Conservation (phyloP, 1,284 basidiomycete genomes). For the Volvariella volvacea region DNA sequence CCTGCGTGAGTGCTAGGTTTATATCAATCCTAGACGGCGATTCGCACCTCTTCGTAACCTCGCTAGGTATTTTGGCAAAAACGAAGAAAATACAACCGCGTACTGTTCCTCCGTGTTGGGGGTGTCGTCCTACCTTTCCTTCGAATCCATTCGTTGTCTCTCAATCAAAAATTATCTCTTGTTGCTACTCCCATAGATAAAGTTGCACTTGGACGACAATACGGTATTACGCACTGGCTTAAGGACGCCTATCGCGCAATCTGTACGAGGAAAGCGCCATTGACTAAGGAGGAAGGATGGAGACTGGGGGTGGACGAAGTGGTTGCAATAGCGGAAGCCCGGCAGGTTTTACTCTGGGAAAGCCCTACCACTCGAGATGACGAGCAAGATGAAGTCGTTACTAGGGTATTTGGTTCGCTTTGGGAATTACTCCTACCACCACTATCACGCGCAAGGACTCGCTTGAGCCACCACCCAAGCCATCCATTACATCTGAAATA, state of each 20-base stretch:
- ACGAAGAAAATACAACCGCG: constrained; percentile 20
- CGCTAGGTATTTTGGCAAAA: constrained; percentile 20
- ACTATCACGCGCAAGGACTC: too few relatives aligned
- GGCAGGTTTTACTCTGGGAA: too few relatives aligned
- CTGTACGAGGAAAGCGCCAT: constrained; percentile 2
- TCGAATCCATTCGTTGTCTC: constrained; percentile 7
- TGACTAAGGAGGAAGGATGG: constrained; percentile 5
- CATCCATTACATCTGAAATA: too few relatives aligned
- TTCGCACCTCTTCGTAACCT: constrained; percentile 1
- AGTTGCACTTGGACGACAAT: constrained; percentile 5
- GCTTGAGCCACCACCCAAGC: too few relatives aligned
- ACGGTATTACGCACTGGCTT: constrained; percentile 4
- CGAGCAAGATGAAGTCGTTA: too few relatives aligned
- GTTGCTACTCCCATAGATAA: constrained; percentile 10
- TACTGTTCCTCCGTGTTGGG: constrained; percentile 14
- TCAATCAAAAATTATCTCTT: constrained; percentile 8
- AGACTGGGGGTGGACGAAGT: constrained; percentile 6
- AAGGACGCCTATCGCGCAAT: constrained; percentile 3
- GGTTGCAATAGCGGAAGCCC: neutral
- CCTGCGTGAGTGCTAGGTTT: constrained; percentile 21
- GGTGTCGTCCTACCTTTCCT: constrained; percentile 11
- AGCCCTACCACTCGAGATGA: too few relatives aligned
- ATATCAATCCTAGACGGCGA: neutral
- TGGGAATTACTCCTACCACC: too few relatives aligned
- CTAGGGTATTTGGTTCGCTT: too few relatives aligned